Evolutionary conservation across 1,284 basidiomycete genomes (phyloP).

Genomic region (Amylostereum areolatum): DNA sequence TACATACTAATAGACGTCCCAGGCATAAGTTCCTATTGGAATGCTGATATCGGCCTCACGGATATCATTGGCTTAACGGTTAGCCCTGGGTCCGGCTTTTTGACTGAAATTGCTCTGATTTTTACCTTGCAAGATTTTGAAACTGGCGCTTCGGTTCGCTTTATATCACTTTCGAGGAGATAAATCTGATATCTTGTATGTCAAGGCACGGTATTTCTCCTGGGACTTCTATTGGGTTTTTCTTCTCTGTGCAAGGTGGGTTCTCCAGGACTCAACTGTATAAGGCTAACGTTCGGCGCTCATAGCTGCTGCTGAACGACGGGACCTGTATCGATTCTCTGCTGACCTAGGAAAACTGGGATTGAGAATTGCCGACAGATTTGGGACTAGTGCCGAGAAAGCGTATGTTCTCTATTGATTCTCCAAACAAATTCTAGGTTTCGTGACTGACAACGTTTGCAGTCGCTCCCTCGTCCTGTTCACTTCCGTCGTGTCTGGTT

Average conservation of each 20-base stretch:
- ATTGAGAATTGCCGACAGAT: slow-evolving; percentile 53
- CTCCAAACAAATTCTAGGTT: too few relatives aligned
- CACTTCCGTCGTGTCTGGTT: slow-evolving; percentile 58
- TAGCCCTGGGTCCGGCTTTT: slow-evolving; percentile 15
- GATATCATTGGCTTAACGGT: slow-evolving; percentile 64
- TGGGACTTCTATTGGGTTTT: slow-evolving; percentile 61
- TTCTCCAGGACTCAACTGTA: not conserved
- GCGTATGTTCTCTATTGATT: slow-evolving; percentile 33
- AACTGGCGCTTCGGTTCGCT: slow-evolving; percentile 51
- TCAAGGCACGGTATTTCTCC: slow-evolving; percentile 58
- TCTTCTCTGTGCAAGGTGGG: slow-evolving; percentile 62
- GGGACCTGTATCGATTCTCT: slow-evolving; percentile 60
- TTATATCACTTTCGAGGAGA: not conserved
- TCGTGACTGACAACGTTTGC: not conserved
- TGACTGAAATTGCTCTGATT: not conserved
- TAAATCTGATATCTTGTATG: slow-evolving; percentile 4
- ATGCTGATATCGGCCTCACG: slow-evolving; percentile 46
- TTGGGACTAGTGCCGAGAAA: slow-evolving; percentile 60
- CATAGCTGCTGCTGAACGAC: slow-evolving; percentile 49
- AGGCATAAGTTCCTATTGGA: slow-evolving; percentile 69
- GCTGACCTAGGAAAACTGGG: slow-evolving; percentile 61
- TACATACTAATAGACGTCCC: slow-evolving; percentile 4
- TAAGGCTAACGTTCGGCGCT: slow-evolving; percentile 4
- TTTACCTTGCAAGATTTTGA: slow-evolving; percentile 43
- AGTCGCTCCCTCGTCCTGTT: slow-evolving; percentile 60